Evolutionary conservation across 179 eudicot species (phyloP).

Genomic region (Nepenthes alata): DNA sequence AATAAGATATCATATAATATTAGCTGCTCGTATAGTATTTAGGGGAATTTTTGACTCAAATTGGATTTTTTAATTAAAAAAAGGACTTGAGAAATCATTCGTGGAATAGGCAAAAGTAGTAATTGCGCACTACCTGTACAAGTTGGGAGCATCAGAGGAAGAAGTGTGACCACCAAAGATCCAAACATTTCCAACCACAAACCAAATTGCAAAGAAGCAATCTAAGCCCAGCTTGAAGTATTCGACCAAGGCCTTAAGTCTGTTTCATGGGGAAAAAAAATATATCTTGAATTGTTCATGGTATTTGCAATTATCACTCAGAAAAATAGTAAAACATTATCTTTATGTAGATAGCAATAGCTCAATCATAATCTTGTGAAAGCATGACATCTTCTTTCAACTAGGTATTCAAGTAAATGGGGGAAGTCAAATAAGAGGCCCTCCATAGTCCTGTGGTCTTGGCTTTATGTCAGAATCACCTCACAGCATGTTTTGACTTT

Average conservation of each 20-base stretch:
- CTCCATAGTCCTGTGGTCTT: too few species aligned
- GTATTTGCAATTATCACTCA: neutral
- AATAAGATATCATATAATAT: neutral
- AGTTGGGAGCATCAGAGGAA: conserved; percentile 74
- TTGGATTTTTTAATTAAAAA: too few species aligned
- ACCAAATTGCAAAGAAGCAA: conserved; percentile 99
- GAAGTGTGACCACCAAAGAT: conserved; percentile 96
- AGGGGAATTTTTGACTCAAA: too few species aligned
- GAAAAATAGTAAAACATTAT: neutral
- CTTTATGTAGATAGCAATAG: neutral
- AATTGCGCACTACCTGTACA: conserved; percentile 57
- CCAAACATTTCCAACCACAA: conserved; percentile 98
- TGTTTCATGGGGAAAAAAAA: conserved; percentile 18
- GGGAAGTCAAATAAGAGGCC: too few species aligned
- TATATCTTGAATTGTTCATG: neutral
- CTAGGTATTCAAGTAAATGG: too few species aligned
- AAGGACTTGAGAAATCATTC: too few species aligned
- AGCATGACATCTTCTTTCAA: neutral
- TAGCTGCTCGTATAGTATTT: neutral
- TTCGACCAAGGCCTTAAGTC: conserved; percentile 65
- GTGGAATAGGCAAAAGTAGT: neutral
- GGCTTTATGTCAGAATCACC: too few species aligned
- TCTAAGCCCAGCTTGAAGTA: conserved; percentile 91
- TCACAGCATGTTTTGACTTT: too few species aligned
- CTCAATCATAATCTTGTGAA: neutral